A percentile compares a stretch with the other conserved stretches of the same genome.
Evolutionary conservation across 495 filamentous ascomycete genomes (phyloP).

Genomic region (Xylaria telfairii): DNA sequence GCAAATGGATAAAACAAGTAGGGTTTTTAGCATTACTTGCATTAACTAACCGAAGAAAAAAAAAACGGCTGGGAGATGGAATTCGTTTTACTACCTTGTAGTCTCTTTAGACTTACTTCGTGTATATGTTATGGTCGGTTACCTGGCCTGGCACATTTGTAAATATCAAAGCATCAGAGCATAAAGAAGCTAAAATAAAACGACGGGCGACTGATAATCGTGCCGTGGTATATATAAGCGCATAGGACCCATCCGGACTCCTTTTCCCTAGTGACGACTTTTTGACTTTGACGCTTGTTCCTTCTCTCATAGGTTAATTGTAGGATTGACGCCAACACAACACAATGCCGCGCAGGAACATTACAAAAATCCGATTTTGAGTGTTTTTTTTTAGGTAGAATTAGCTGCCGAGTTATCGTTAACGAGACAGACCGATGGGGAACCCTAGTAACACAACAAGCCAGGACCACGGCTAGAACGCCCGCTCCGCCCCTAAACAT

Average conservation of each 20-base stretch:
- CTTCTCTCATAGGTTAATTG: not conserved
- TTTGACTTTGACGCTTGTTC: not conserved
- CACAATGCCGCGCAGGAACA: not conserved
- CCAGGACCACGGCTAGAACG: not conserved
- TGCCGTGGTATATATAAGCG: not conserved
- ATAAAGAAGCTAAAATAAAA: not conserved
- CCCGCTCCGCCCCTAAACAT: constrained; percentile 2
- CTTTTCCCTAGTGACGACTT: not conserved
- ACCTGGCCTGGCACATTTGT: not conserved
- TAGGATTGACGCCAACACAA: not conserved
- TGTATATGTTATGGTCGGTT: not conserved
- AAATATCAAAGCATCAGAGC: not conserved
- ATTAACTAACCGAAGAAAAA: not conserved
- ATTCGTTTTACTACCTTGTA: not conserved
- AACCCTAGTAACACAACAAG: not conserved
- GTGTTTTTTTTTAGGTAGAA: not conserved
- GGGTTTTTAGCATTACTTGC: not conserved
- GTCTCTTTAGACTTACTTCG: not conserved
- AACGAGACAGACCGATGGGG: not conserved
- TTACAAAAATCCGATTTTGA: not conserved
- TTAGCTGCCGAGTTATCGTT: not conserved
- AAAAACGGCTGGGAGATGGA: not conserved
- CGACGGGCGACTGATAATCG: not conserved
- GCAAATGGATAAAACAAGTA: not conserved
- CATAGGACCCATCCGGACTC: not conserved